Evolutionary conservation across 768 basidiomycete species (phyloP).

Genomic region (Boletus barrowsii): DNA sequence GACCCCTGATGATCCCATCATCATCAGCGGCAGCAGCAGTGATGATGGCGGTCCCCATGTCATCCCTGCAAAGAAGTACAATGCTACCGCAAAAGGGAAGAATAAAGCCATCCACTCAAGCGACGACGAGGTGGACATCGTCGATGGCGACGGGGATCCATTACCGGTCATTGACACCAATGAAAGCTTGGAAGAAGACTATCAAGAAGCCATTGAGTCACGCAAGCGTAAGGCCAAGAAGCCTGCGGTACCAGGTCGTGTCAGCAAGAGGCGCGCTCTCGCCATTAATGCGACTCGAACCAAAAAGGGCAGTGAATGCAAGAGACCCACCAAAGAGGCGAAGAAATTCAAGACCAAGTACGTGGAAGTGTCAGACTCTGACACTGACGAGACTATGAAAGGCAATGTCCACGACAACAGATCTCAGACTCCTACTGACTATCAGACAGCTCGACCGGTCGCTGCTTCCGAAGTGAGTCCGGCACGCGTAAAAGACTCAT

Average conservation of each 20-base stretch:
- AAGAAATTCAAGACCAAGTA: not conserved
- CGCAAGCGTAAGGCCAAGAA: conserved; percentile 1
- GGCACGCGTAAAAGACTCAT: not conserved
- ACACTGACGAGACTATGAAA: not conserved
- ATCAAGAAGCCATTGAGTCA: not conserved
- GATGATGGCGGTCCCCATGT: not conserved
- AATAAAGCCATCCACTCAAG: not conserved
- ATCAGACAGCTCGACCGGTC: not conserved
- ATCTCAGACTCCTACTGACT: not conserved
- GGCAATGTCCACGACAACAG: not conserved
- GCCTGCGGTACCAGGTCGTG: not conserved
- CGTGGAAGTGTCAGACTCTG: not conserved
- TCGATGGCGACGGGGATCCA: not conserved
- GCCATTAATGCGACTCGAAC: not conserved
- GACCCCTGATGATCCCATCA: not conserved
- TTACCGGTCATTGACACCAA: not conserved
- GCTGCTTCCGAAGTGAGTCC: not conserved
- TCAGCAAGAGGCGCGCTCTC: not conserved
- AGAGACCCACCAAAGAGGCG: too few relatives aligned
- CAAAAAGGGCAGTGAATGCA: not conserved
- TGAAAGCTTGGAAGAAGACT: not conserved
- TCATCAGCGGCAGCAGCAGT: conserved; percentile 1
- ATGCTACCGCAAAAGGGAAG: not conserved
- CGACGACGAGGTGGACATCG: not conserved
- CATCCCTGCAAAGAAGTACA: not conserved